Evolutionary conservation across 768 basidiomycete genomes (phyloP), one percentile per base, ranked within the genome.

Genomic region (Gloeopeniophorella convolvens): DNA sequence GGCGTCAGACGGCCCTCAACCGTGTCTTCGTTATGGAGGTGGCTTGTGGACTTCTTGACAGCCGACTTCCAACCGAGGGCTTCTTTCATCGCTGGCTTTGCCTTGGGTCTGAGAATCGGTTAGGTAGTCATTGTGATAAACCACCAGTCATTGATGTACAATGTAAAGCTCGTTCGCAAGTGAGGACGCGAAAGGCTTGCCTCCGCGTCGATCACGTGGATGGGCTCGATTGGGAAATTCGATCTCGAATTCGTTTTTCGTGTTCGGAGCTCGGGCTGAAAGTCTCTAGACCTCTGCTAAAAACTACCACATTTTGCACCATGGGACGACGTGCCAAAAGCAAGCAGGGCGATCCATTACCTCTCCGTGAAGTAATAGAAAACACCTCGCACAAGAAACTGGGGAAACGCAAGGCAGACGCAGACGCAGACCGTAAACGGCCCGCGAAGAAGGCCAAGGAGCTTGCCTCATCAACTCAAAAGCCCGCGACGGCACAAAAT

Each of bases 21-120:
- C 3, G 65, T 89, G 45, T 63, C 65, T 16, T 77, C 81, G 2
- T 61, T 86, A 21, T 89, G 85, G 78, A 73, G 63, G 32, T 82
- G 82, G 67, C 57, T 83, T 20, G 65, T 86, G 20, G 72, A 89
- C 66, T 96, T 97, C 70, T 68, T 97, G 65, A 89, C 87, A 0
- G 88, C 92, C 6, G 90, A 96, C 63, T 94, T 97, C 67, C 94
- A 92, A 62, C 86, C 84, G 36, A 71, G 93, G 54, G 93, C 92
- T 2, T 83, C 87, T 12, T 96, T 96, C 68, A 60, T 92, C 28
- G 90, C 82, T 4, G 94, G 94, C 8, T 73, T 96, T 50, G 76
- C 72, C 1, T 70, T 97, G 24, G 94, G 94, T 9, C 59, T 97
- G 42, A 74, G 92, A 43, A 65, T 96, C 16, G 92, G 93, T 45